A percentile compares a stretch with the other conserved stretches of the same genome.
Conservation (phyloP, 352 stramenopile species). For the Elongisporangium undulatum region DNA sequence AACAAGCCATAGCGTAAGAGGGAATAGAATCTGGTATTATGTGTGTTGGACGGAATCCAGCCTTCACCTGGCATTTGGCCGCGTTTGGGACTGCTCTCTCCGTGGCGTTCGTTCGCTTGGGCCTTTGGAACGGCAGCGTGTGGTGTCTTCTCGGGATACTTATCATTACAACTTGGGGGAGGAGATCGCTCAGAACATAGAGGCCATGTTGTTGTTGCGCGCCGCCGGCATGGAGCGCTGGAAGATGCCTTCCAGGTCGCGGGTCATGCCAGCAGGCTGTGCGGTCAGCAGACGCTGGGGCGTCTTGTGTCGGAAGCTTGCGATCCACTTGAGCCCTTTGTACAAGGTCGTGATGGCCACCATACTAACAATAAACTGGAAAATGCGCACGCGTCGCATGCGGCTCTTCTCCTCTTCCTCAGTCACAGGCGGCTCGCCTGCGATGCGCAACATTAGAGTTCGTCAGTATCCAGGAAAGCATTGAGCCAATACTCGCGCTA, state of each 20-base stretch:
- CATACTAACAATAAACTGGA: constrained; percentile 77
- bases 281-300: constrained; percentile 29
- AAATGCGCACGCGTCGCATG: constrained; percentile 63
- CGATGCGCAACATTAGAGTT: neutral
- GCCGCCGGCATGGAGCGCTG: constrained; percentile 36
- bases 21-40: neutral
- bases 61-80: no score
- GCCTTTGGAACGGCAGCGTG: no score
- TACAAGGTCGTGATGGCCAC: constrained; percentile 43
- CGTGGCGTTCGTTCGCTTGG: no score
- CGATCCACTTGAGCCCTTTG: constrained; percentile 55
- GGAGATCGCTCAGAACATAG: neutral
- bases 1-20: neutral
- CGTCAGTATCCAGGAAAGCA: no score
- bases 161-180: neutral
- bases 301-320: constrained; percentile 29
- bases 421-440: constrained; percentile 46
- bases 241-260: constrained; percentile 69
- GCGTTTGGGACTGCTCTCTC: no score
- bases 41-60: no score
- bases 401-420: constrained; percentile 76
- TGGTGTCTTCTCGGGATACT: neutral
- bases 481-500: neutral
- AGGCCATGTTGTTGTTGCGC: constrained; percentile 1
- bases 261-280: constrained; percentile 17